Evolutionary conservation across 306 rosid species (phyloP).

Genomic region (Gastrolobium bilobum): DNA sequence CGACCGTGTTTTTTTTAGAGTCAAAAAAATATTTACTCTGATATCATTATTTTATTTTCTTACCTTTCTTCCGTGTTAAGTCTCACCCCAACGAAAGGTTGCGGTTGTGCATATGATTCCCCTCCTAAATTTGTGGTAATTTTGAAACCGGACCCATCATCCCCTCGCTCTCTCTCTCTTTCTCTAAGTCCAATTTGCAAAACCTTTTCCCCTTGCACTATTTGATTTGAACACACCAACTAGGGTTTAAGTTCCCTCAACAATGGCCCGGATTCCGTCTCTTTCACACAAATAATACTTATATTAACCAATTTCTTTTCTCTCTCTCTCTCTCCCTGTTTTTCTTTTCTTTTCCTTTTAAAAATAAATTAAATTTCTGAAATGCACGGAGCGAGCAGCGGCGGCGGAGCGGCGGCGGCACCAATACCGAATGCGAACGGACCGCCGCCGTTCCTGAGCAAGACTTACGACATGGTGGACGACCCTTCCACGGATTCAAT

Average conservation of each 20-base stretch:
- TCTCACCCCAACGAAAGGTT: too few relatives aligned
- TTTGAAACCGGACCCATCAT: too few relatives aligned
- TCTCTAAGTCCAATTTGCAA: too few relatives aligned
- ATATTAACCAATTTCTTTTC: background rate
- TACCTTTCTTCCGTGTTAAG: too few relatives aligned
- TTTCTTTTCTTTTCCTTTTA: background rate
- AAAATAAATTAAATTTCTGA: background rate
- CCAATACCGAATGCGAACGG: background rate
- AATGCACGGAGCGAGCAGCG: background rate
- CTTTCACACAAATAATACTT: constrained; percentile 30
- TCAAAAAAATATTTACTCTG: too few relatives aligned
- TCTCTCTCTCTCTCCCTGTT: too few relatives aligned
- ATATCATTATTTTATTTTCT: too few relatives aligned
- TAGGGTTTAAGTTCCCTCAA: constrained; percentile 44
- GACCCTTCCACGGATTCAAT: constrained; percentile 67
- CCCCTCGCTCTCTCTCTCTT: too few relatives aligned
- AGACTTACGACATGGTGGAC: constrained; percentile 82
- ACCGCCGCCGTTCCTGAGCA: constrained; percentile 76
- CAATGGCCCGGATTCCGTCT: constrained; percentile 35
- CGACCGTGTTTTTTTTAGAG: too few relatives aligned
- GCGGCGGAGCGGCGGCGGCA: background rate
- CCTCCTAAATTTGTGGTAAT: too few relatives aligned
- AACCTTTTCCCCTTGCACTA: too few relatives aligned
- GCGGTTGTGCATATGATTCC: too few relatives aligned
- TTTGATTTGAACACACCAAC: background rate